A percentile compares a stretch with the other conserved stretches of the same genome.
These are phyloP conservation scores for Penicillium desertorum DNA, from an alignment of 495 filamentous ascomycete species.

Conservation along the genomic window DNA sequence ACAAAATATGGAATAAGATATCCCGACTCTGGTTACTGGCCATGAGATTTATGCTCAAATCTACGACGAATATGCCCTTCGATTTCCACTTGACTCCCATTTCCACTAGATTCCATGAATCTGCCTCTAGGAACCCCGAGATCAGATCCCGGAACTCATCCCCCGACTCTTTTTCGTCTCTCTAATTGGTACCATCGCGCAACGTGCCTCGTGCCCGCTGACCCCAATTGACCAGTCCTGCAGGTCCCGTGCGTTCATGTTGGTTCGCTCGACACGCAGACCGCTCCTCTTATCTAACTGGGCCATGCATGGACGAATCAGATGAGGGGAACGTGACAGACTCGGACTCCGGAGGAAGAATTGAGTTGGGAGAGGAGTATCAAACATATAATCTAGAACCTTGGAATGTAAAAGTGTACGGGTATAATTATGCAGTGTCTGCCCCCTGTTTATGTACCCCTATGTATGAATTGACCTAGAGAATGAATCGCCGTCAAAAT, in stretches of 20 bases:
- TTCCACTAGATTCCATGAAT: not conserved
- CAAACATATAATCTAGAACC: not conserved
- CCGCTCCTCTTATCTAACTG: slow-evolving; percentile 6
- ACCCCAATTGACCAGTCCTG: slow-evolving; percentile 2
- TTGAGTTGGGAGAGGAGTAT: not conserved
- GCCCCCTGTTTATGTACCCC: not conserved
- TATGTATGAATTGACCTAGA: not conserved
- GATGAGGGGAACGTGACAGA: not conserved
- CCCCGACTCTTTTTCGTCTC: not conserved
- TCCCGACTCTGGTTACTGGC: slow-evolving; percentile 14
- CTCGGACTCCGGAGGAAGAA: not conserved
- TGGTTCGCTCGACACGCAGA: slow-evolving; percentile 4
- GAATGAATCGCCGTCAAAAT: not conserved
- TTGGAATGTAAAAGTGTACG: not conserved
- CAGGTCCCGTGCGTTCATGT: slow-evolving; percentile 8
- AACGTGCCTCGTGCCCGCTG: not conserved
- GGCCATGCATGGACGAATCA: not conserved
- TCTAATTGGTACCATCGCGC: not conserved
- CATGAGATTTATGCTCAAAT: slow-evolving; percentile 7
- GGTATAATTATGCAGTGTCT: not conserved
- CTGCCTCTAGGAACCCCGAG: not conserved
- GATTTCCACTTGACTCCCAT: too few species aligned
- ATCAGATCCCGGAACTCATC: not conserved
- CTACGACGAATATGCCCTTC: slow-evolving; percentile 2
- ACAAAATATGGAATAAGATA: slow-evolving; percentile 14